Evolutionary conservation across 257 asterid species (phyloP).

Genomic region (Nicotiana otophora): DNA sequence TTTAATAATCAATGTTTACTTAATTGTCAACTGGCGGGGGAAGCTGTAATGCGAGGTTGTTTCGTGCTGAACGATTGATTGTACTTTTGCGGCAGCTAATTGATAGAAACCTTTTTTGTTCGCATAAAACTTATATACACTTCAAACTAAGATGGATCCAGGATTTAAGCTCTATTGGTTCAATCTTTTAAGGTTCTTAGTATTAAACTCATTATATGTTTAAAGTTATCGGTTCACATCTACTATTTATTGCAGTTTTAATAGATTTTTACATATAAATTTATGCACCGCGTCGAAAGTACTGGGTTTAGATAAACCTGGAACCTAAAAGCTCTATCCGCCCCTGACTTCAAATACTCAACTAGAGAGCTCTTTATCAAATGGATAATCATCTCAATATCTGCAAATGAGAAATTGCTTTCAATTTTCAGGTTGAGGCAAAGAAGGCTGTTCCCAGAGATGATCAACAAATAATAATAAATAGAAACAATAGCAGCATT

Average conservation of each 20-base stretch:
- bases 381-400: not conserved
- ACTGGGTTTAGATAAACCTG: too few species aligned
- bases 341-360: not conserved
- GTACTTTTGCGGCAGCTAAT: not conserved
- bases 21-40: not conserved
- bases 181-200: too few species aligned
- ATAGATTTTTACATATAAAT: too few species aligned
- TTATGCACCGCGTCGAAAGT: too few species aligned
- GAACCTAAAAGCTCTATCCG: too few species aligned
- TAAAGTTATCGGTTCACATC: too few species aligned
- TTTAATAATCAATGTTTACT: not conserved
- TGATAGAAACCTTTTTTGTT: not conserved
- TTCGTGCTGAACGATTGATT: not conserved
- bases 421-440: conserved; percentile 64
- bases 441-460: conserved; percentile 86
- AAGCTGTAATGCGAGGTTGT: not conserved
- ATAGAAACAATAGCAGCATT: conserved; percentile 51
- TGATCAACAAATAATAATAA: conserved; percentile 54
- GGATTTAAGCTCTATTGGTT: too few species aligned
- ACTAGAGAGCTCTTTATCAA: not conserved
- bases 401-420: conserved; percentile 14
- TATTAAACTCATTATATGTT: too few species aligned
- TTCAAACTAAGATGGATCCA: too few species aligned
- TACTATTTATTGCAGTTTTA: too few species aligned
- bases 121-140: not conserved